Percentiles rank a stretch among this genome's conserved stretches.
Conservation (phyloP, 2,329 filamentous ascomycete species). For the Ramularia collo-cygni region DNA sequence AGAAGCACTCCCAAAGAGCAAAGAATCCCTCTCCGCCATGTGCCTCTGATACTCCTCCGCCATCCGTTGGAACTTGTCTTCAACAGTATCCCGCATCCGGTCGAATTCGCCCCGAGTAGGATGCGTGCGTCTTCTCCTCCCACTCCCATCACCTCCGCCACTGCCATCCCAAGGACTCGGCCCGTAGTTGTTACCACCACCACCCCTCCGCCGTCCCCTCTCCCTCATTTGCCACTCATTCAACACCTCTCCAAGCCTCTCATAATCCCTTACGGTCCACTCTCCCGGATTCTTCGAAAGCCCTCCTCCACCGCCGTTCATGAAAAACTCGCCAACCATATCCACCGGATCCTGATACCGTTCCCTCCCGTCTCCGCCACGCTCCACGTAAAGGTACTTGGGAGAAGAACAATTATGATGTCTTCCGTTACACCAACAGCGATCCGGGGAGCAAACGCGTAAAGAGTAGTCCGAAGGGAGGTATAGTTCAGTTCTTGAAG, state of each 20-base stretch:
- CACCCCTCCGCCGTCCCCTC: conserved; percentile 12
- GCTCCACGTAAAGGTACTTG: conserved; percentile 23
- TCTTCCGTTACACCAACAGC: conserved; percentile 19
- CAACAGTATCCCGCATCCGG: conserved; percentile 9
- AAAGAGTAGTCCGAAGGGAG: conserved; percentile 21
- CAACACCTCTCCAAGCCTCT: conserved; percentile 21
- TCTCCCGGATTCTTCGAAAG: conserved; percentile 15
- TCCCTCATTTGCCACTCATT: conserved; percentile 16
- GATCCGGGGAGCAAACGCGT: conserved; percentile 17
- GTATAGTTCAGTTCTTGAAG: conserved; percentile 20
- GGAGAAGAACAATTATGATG: conserved; percentile 13
- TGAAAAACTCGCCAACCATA: conserved; percentile 16
- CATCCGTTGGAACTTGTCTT: conserved; percentile 17
- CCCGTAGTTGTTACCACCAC: conserved; percentile 8
- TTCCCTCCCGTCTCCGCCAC: conserved; percentile 20
- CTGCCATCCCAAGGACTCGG: conserved; percentile 4
- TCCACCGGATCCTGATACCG: conserved; percentile 20
- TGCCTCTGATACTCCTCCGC: conserved; percentile 16
- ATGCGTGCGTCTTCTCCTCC: conserved; percentile 1
- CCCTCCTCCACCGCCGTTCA: conserved; percentile 4
- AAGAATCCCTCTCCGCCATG: conserved; percentile 14
- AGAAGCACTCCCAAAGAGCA: conserved; percentile 21
- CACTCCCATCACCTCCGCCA: conserved; percentile 1
- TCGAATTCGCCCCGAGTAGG: conserved; percentile 13
- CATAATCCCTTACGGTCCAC: conserved; percentile 23